Evolutionary conservation across 148 eudicot species (phyloP).

Genomic region (Silene latifolia): DNA sequence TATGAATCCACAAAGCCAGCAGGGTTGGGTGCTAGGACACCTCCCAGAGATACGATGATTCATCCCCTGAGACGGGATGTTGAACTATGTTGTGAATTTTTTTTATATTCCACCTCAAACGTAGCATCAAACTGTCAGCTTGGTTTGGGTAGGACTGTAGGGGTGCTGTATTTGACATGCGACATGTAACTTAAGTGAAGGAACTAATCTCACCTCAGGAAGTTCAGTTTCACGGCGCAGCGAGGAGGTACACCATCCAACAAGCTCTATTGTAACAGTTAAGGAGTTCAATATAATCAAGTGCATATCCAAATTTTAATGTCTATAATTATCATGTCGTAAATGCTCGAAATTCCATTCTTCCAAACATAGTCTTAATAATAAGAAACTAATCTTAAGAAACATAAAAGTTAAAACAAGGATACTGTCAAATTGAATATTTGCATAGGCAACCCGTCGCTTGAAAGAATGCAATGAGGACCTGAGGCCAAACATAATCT

Average conservation of each 20-base stretch:
- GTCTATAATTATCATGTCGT: not conserved
- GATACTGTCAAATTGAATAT: constrained; percentile 83
- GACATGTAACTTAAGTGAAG: not conserved
- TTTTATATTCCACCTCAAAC: too few species aligned
- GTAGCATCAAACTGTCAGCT: too few species aligned
- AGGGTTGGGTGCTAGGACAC: too few species aligned
- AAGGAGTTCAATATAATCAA: constrained; percentile 32
- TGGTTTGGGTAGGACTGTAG: not conserved
- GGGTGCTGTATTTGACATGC: not conserved
- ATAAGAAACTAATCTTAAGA: not conserved
- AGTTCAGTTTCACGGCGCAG: constrained; percentile 60
- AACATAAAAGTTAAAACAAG: constrained; percentile 17
- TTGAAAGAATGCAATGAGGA: constrained; percentile 78
- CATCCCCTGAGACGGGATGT: too few species aligned
- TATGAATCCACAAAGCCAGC: too few species aligned
- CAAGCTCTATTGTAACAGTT: constrained; percentile 52
- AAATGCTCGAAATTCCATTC: not conserved
- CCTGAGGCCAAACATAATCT: constrained; percentile 37
- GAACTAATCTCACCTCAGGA: constrained; percentile 52
- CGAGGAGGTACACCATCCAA: constrained; percentile 95
- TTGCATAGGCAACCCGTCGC: constrained; percentile 77
- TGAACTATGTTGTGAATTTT: too few species aligned
- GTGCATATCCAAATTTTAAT: not conserved
- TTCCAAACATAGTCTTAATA: not conserved
- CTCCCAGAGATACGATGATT: too few species aligned